Conservation (phyloP, 176 grass and related monocot species). For the Carex parvula region DNA sequence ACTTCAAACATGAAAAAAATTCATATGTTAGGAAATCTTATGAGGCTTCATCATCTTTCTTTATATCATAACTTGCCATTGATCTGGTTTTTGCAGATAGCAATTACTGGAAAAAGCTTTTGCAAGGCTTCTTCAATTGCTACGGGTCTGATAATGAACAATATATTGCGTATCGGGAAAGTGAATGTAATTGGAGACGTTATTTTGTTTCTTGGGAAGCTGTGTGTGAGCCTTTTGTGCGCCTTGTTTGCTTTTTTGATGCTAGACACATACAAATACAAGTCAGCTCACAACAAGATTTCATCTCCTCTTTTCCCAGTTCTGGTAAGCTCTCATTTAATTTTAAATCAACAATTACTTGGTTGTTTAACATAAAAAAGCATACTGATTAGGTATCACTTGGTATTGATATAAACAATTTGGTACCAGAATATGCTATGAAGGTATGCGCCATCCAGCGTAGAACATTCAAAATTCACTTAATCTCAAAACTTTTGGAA, state of each 20-base stretch:
- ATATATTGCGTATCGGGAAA: slow-evolving; percentile 95
- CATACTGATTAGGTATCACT: background rate
- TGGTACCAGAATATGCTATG: background rate
- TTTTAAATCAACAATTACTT: background rate
- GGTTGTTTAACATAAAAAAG: background rate
- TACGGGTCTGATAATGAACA: slow-evolving; percentile 97
- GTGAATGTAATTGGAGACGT: slow-evolving; percentile 96
- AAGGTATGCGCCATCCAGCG: background rate
- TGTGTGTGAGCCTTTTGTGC: slow-evolving; percentile 91
- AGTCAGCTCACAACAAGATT: slow-evolving; percentile 89
- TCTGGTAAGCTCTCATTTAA: slow-evolving; percentile 41
- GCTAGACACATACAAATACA: slow-evolving; percentile 93
- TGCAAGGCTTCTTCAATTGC: slow-evolving; percentile 78
- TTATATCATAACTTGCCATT: background rate
- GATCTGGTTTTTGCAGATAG: slow-evolving; percentile 54
- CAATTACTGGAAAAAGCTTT: slow-evolving; percentile 92
- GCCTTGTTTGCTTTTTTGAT: slow-evolving; percentile 92
- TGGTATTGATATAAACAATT: background rate
- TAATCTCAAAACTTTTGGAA: background rate
- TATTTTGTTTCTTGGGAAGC: slow-evolving; percentile 89
- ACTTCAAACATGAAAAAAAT: background rate
- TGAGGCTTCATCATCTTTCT: background rate
- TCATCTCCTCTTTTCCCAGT: slow-evolving; percentile 92
- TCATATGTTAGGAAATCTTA: background rate
- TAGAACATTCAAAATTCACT: slow-evolving; percentile 1